Evolutionary conservation across 2,329 filamentous ascomycete genomes (phyloP).

Genomic region (Colletotrichum agaves): DNA sequence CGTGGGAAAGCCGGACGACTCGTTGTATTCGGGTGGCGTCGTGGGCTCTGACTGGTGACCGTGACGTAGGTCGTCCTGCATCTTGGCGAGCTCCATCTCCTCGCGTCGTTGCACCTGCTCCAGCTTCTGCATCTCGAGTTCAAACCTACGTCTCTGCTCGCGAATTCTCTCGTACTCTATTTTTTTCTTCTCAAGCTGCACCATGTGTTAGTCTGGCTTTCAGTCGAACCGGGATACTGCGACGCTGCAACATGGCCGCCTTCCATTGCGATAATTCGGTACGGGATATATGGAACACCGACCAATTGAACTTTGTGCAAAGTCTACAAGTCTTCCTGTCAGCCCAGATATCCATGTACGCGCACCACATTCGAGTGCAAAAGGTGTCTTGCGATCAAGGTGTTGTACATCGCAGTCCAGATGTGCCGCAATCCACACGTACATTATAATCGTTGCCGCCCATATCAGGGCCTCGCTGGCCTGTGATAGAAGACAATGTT

Average conservation of each 20-base stretch:
- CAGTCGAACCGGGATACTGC: background rate
- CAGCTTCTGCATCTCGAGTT: slow-evolving; percentile 90
- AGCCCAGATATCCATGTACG: slow-evolving; percentile 9
- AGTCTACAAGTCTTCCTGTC: slow-evolving; percentile 57
- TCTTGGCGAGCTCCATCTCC: slow-evolving; percentile 84
- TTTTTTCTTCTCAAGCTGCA: slow-evolving; percentile 91
- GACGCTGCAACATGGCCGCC: background rate
- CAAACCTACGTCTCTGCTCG: slow-evolving; percentile 88
- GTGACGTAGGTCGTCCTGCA: slow-evolving; percentile 80
- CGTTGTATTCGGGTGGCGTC: slow-evolving; percentile 92
- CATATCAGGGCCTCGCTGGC: slow-evolving; percentile 59
- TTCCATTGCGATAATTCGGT: background rate
- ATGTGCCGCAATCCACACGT: slow-evolving; percentile 39
- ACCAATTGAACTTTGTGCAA: slow-evolving; percentile 82
- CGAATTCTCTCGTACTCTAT: slow-evolving; percentile 91
- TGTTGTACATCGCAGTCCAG: too few relatives aligned
- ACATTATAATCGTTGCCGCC: slow-evolving; percentile 60
- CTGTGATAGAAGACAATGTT: slow-evolving; percentile 73
- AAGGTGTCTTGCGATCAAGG: too few relatives aligned
- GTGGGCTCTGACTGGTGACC: slow-evolving; percentile 94
- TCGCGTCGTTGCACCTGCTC: slow-evolving; percentile 86
- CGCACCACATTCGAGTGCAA: background rate
- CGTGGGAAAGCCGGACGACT: slow-evolving; percentile 77
- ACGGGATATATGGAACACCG: slow-evolving; percentile 52
- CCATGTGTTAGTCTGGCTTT: slow-evolving; percentile 49